These are phyloP conservation scores for Calonectria henricotiae DNA, from an alignment of 2,329 filamentous ascomycete genomes.

Conservation along the genomic window DNA sequence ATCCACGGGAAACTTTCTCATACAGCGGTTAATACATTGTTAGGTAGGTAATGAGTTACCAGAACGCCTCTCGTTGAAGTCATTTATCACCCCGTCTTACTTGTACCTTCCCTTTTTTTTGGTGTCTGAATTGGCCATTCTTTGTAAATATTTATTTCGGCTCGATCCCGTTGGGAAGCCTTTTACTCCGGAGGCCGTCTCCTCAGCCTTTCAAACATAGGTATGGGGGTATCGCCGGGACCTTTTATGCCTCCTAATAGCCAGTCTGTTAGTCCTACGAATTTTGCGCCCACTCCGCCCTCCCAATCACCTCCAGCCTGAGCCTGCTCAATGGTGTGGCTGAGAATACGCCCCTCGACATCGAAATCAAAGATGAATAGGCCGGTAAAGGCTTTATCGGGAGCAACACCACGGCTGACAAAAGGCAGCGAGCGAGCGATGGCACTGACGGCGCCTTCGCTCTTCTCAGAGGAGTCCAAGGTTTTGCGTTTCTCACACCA, in stretches of 20 bases:
- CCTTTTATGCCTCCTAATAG: constrained; percentile 81
- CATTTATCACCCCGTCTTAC: constrained; percentile 18
- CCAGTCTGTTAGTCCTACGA: constrained; percentile 96
- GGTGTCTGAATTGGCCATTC: not conserved
- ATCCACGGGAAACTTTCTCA: constrained; percentile 16
- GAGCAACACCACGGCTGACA: constrained; percentile 60
- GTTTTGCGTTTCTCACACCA: constrained; percentile 76
- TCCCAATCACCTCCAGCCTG: constrained; percentile 90
- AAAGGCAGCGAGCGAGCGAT: constrained; percentile 64
- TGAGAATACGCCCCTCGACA: constrained; percentile 84
- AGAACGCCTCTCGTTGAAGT: constrained; percentile 38
- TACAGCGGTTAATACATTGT: constrained; percentile 31
- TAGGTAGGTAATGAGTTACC: constrained; percentile 26
- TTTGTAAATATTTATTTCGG: not conserved
- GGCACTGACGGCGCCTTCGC: constrained; percentile 57
- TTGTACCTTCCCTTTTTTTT: not conserved
- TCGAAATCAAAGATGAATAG: constrained; percentile 98
- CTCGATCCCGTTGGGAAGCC: not conserved
- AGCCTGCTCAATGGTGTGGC: constrained; percentile 94
- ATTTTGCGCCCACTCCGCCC: constrained; percentile 82
- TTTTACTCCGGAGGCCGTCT: constrained; percentile 46
- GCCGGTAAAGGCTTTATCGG: constrained; percentile 86
- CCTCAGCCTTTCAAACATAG: constrained; percentile 57
- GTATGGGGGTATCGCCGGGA: constrained; percentile 56
- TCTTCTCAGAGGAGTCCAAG: constrained; percentile 9